Evolutionary conservation across 352 stramenopile species (phyloP).

Genomic region (Globisporangium carolinianum): DNA sequence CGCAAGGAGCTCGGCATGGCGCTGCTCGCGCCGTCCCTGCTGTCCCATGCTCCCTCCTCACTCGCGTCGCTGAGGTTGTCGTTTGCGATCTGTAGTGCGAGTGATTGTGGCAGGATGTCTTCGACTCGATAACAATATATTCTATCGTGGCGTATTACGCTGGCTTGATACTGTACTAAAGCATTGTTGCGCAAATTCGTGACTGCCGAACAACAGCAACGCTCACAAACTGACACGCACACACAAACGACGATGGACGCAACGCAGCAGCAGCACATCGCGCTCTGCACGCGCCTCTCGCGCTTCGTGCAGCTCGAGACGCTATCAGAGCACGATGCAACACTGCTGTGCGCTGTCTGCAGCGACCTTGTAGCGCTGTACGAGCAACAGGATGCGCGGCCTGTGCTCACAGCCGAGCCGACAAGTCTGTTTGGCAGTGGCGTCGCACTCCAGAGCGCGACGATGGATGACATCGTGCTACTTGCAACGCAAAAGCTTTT

Average conservation of each 20-base stretch:
- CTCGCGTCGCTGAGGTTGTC: too few species aligned
- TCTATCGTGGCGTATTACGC: not conserved
- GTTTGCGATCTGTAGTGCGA: too few species aligned
- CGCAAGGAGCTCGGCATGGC: constrained; percentile 55
- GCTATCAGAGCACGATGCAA: constrained; percentile 10
- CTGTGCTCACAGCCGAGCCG: not conserved
- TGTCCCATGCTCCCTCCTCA: constrained; percentile 4
- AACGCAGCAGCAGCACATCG: constrained; percentile 37
- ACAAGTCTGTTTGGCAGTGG: constrained; percentile 6
- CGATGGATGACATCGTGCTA: constrained; percentile 63
- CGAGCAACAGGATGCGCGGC: not conserved
- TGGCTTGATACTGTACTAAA: not conserved
- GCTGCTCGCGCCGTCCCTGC: constrained; percentile 23
- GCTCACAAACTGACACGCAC: constrained; percentile 10
- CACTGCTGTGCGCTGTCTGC: constrained; percentile 18
- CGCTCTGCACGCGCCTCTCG: constrained; percentile 62
- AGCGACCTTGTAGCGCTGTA: constrained; percentile 28
- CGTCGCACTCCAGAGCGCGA: constrained; percentile 11
- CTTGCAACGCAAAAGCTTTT: constrained; percentile 58
- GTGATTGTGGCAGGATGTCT: too few species aligned
- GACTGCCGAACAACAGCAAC: not conserved
- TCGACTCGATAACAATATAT: too few species aligned
- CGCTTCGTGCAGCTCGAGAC: constrained; percentile 36
- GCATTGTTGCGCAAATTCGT: not conserved
- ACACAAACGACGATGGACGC: constrained; percentile 14